Evolutionary conservation across 495 filamentous ascomycete genomes (phyloP).

Genomic region (Hypoxylon crocopeplum): DNA sequence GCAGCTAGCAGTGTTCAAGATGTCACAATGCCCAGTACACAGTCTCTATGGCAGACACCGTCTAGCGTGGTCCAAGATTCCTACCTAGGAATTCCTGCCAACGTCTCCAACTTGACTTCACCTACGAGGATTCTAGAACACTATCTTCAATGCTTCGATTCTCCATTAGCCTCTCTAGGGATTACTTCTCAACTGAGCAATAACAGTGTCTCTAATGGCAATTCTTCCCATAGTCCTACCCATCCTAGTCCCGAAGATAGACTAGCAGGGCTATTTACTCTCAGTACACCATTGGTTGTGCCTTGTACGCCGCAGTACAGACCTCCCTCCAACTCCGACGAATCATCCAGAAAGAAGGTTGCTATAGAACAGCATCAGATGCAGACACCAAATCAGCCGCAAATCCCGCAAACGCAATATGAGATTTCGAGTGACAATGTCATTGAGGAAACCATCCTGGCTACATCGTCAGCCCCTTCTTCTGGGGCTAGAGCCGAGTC

Average conservation of each 20-base stretch:
- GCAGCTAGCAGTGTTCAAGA: constrained; percentile 6
- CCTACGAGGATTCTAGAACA: constrained; percentile 53
- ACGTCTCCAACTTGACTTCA: constrained; percentile 41
- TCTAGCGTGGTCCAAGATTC: constrained; percentile 53
- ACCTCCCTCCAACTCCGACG: not conserved
- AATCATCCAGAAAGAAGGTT: not conserved
- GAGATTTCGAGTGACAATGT: constrained; percentile 29
- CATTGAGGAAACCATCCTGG: constrained; percentile 33
- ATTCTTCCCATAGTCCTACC: not conserved
- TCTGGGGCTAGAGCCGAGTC: constrained; percentile 42
- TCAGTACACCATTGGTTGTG: constrained; percentile 29
- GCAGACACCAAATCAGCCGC: not conserved
- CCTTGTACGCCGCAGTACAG: constrained; percentile 28
- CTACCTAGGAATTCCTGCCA: constrained; percentile 39
- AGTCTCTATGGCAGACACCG: constrained; percentile 46
- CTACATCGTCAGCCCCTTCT: constrained; percentile 33
- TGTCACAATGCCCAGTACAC: constrained; percentile 12
- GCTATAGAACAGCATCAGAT: not conserved
- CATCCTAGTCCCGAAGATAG: constrained; percentile 1
- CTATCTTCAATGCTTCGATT: constrained; percentile 44
- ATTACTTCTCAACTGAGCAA: constrained; percentile 14
- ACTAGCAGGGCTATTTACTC: not conserved
- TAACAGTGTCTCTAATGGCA: not conserved
- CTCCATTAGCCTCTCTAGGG: constrained; percentile 27
- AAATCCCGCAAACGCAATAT: not conserved